phyloP scores from a whole-genome alignment of 768 basidiomycete genomes.

The Omphalotus guepiniiformis region DNA sequence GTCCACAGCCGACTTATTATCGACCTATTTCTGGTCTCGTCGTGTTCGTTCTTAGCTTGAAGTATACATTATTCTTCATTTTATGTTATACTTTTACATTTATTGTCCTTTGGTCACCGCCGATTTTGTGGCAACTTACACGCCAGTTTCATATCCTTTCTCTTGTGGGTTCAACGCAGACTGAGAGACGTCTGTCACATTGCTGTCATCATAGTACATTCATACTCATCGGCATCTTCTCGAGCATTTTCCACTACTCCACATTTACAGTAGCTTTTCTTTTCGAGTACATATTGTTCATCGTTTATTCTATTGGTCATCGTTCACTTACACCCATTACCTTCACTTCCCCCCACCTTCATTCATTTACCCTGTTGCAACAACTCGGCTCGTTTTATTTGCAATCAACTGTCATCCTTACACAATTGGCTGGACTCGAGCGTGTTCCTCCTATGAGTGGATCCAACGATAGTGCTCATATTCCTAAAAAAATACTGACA shows the following conservation, averaged over 20 bases:
- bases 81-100: slow-evolving; percentile 54
- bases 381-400: neutral
- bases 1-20: slow-evolving; percentile 21
- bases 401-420: slow-evolving; percentile 6
- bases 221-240: slow-evolving; percentile 8
- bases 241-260: slow-evolving; percentile 5
- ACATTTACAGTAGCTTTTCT: slow-evolving; percentile 4
- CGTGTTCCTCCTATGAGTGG: neutral
- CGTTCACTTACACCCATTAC: slow-evolving; percentile 22
- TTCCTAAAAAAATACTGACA: neutral
- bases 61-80: slow-evolving; percentile 84
- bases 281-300: slow-evolving; percentile 9
- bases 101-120: slow-evolving; percentile 28
- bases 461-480: too few species aligned
- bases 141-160: slow-evolving; percentile 5
- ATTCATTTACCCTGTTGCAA: slow-evolving; percentile 6
- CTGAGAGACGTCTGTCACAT: slow-evolving; percentile 10
- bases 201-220: slow-evolving; percentile 9
- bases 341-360: slow-evolving; percentile 13
- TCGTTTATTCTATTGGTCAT: slow-evolving; percentile 8
- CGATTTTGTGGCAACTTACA: slow-evolving; percentile 4
- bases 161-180: slow-evolving; percentile 8
- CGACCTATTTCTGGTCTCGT: slow-evolving; percentile 23
- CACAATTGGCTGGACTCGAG: neutral
- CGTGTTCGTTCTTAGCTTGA: slow-evolving; percentile 47